Base-by-base conservation (phyloP, 2,329 filamentous ascomycete species). In the Fusarium sp. region DNA sequence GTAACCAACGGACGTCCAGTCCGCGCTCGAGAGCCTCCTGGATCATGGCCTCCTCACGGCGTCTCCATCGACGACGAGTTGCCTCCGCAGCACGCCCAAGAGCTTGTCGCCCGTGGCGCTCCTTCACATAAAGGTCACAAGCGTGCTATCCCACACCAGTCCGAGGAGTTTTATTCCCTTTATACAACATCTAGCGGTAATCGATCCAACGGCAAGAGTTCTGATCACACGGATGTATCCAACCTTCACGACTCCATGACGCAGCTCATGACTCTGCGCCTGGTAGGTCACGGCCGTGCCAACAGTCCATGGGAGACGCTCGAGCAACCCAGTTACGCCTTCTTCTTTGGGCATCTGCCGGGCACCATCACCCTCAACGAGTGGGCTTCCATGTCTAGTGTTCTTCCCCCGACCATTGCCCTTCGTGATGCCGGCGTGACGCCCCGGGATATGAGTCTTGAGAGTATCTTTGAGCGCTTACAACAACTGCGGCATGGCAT, bases 281-380 rank as follows among this genome's bases (percentile, higher is more conserved):
- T 82, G 13, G 76, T 79, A 53, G 78, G 79, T 4, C 67, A 72
- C 0, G 77, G 76, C 5, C 69, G 75, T 14, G 77, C 83, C 39
- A 70, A 72, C 3, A 72, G 78, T 56, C 88, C 87, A 3, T 92
- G 87, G 89, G 84, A 89, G 60, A 88, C 89, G 2, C 78, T 92
- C 23, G 90, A 93, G 70, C 88, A 92, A 68, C 90, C 90, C 5
- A 91, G 88, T 71, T 86, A 87, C 73, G 81, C 86, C 1, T 90
- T 89, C 71, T 84, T 82, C 63, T 89, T 86, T 72, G 90, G 90
- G 11, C 78, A 79, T 45, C 80, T 84, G 19, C 85, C 88, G 0
- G 90, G 90, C 6, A 92, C 89, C 1, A 84, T 90, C 47, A 91
- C 89, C 0, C 76, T 93, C 46, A 91, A 90, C 66, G 84, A 87